Evolutionary conservation across 768 basidiomycete genomes (phyloP).

Genomic region (Amanita phalloides): DNA sequence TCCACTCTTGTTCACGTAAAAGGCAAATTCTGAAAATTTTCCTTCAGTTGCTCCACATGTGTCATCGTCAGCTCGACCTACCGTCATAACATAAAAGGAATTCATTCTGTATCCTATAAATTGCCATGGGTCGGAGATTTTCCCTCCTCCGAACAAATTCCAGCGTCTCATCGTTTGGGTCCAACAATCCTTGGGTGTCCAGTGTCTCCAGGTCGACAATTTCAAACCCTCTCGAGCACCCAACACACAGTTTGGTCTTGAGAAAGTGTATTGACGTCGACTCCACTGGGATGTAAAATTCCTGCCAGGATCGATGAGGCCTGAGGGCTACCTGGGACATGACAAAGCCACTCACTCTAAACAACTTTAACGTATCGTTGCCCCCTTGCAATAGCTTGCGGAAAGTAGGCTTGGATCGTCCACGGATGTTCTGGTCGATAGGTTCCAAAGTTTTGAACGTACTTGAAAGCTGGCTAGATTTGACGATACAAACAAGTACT

Average conservation of each 20-base stretch:
- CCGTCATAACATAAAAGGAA: constrained; percentile 97
- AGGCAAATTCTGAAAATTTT: constrained; percentile 77
- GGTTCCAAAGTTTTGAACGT: constrained; percentile 98
- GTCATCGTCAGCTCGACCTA: constrained; percentile 25
- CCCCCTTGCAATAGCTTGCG: constrained; percentile 89
- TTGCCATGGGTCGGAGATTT: constrained; percentile 86
- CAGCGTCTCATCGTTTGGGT: constrained; percentile 82
- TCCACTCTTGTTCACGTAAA: constrained; percentile 96
- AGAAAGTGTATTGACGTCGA: constrained; percentile 95
- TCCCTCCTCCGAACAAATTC: constrained; percentile 91
- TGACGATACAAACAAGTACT: constrained; percentile 93
- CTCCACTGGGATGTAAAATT: constrained; percentile 98
- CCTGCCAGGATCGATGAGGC: constrained; percentile 34
- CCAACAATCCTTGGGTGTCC: constrained; percentile 92
- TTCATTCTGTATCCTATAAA: constrained; percentile 94
- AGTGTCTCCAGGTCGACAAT: constrained; percentile 96
- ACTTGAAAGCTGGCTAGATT: constrained; percentile 88
- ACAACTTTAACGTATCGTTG: constrained; percentile 86
- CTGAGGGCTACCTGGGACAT: neutral
- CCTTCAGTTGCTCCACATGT: constrained; percentile 2
- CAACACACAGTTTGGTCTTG: constrained; percentile 95
- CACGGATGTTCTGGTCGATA: constrained; percentile 78
- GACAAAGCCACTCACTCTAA: constrained; percentile 51
- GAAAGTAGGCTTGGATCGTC: constrained; percentile 83
- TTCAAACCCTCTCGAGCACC: constrained; percentile 95